Conservation (phyloP, 2,329 filamentous ascomycete species). For the Colletotrichum tanaceti region DNA sequence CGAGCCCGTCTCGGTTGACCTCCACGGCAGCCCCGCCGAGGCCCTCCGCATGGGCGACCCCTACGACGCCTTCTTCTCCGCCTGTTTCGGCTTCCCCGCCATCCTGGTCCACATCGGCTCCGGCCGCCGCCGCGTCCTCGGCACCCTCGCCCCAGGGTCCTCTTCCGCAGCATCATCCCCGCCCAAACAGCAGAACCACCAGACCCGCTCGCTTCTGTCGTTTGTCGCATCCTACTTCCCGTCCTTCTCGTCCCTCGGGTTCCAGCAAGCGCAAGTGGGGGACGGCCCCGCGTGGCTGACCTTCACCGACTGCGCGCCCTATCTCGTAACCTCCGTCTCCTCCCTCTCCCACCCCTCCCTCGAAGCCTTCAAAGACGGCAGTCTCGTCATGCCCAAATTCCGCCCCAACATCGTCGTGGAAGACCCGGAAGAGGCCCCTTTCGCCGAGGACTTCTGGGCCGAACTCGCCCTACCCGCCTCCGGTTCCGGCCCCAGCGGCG, state of each 20-base stretch:
- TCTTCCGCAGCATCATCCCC: background rate
- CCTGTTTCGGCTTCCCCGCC: constrained; percentile 71
- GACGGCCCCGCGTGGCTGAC: constrained; percentile 65
- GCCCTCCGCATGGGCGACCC: constrained; percentile 72
- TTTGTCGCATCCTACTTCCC: constrained; percentile 51
- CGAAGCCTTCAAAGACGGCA: constrained; percentile 58
- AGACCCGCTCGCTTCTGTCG: constrained; percentile 39
- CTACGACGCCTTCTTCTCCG: constrained; percentile 75
- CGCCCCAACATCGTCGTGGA: constrained; percentile 78
- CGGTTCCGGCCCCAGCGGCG: constrained; percentile 17
- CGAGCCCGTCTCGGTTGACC: constrained; percentile 61
- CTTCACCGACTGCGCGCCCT: constrained; percentile 81
- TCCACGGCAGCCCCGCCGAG: constrained; percentile 68
- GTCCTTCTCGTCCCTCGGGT: constrained; percentile 21
- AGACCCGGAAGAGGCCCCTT: constrained; percentile 68
- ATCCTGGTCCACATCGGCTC: constrained; percentile 74
- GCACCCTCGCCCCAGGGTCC: constrained; percentile 60
- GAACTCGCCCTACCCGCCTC: constrained; percentile 61
- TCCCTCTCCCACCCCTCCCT: constrained; percentile 75
- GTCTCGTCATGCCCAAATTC: constrained; percentile 68
- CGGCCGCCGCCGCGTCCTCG: constrained; percentile 70
- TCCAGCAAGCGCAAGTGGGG: constrained; percentile 15
- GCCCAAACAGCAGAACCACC: constrained; percentile 10
- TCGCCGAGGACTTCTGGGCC: constrained; percentile 80
- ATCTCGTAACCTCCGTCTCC: constrained; percentile 76